phyloP scores from a whole-genome alignment of 2,329 filamentous ascomycete genomes.

The Cyphellophora attinorum region DNA sequence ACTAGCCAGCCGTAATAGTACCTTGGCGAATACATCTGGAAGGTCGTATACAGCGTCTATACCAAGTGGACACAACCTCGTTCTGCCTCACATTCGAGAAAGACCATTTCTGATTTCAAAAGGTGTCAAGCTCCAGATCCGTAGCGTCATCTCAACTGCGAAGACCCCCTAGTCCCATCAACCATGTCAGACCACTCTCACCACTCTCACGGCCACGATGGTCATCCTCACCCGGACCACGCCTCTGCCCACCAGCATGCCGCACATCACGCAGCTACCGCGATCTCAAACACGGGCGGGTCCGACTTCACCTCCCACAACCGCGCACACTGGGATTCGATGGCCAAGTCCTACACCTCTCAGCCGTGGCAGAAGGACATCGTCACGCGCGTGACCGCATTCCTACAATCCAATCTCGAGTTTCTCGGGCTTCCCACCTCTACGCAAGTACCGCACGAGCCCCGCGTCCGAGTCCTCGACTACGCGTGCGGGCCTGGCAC shows the following conservation, averaged over 20 bases:
- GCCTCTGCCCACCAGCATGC: slow-evolving; percentile 5
- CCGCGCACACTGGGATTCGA: slow-evolving; percentile 16
- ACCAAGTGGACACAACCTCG: no score
- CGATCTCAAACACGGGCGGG: slow-evolving; percentile 1
- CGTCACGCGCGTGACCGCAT: slow-evolving; percentile 14
- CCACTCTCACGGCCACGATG: no score
- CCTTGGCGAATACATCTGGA: no score
- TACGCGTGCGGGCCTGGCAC: slow-evolving; percentile 68
- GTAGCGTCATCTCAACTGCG: no score
- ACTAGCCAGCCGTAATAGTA: no score
- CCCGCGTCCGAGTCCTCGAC: slow-evolving; percentile 46
- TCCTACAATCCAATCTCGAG: slow-evolving; percentile 13
- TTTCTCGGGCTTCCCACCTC: slow-evolving; percentile 16
- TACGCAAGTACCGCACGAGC: background rate
- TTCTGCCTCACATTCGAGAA: no score
- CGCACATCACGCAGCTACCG: background rate
- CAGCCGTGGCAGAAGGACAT: slow-evolving; percentile 16
- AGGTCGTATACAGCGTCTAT: no score
- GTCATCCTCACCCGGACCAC: no score
- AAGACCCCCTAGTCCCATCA: no score
- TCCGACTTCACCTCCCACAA: slow-evolving; percentile 13
- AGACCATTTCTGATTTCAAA: no score
- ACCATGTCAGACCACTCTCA: no score
- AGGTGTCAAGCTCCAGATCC: no score
- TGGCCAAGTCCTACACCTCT: slow-evolving; percentile 13